Percentiles rank a stretch among this genome's conserved stretches.
These are phyloP conservation scores for Agapanthus africanus DNA, from an alignment of 106 monocot genomes.

Conservation along the genomic window DNA sequence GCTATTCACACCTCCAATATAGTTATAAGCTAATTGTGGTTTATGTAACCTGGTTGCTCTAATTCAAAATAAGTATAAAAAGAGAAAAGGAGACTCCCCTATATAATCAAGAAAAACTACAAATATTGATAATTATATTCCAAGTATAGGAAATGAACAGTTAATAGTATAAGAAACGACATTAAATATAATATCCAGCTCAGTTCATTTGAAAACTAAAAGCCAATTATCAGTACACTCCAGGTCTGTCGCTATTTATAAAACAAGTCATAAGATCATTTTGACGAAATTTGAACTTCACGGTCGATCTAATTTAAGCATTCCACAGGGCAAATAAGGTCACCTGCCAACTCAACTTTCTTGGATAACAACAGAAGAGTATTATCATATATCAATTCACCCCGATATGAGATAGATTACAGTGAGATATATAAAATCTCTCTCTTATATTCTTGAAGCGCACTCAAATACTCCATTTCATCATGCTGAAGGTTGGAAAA, in stretches of 20 bases:
- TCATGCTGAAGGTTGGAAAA: neutral
- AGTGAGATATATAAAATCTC: neutral
- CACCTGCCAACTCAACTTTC: neutral
- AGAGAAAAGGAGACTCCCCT: neutral
- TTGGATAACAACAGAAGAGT: neutral
- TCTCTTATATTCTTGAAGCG: neutral
- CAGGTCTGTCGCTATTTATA: neutral
- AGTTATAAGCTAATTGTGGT: neutral
- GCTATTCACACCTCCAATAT: neutral
- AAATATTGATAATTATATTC: neutral
- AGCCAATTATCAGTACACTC: neutral
- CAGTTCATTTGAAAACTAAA: neutral
- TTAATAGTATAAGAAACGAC: neutral
- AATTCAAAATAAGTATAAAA: neutral
- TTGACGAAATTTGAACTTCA: conserved; percentile 1
- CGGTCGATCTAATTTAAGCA: neutral
- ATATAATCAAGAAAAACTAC: neutral
- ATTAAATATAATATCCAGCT: neutral
- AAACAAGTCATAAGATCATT: neutral
- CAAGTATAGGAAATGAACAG: neutral
- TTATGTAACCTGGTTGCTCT: neutral
- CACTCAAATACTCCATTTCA: too few relatives aligned
- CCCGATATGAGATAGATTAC: neutral
- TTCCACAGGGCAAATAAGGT: neutral
- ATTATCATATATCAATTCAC: neutral